Evolutionary conservation across 2,329 filamentous ascomycete genomes (phyloP).

Genomic region (Macrophomina phaseolina): DNA sequence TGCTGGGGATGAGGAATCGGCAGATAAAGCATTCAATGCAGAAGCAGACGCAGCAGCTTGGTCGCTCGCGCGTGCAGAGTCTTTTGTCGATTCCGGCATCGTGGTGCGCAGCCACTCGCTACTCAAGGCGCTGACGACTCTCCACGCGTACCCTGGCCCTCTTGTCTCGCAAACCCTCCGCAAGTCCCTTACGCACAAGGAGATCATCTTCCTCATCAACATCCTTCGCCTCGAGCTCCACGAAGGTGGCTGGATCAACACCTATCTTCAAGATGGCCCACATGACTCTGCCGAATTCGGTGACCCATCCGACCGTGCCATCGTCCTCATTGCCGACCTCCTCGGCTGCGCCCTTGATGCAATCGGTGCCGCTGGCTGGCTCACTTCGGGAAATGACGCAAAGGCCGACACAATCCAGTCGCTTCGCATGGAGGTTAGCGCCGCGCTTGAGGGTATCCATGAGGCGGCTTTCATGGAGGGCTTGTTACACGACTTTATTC

Average conservation of each 20-base stretch:
- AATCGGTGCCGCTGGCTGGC: conserved; percentile 75
- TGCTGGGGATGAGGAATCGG: conserved; percentile 30
- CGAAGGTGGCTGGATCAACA: conserved; percentile 76
- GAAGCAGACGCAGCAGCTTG: conserved; percentile 49
- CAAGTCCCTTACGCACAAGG: conserved; percentile 66
- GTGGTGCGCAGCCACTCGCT: conserved; percentile 68
- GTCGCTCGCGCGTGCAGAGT: conserved; percentile 71
- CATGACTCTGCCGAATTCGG: conserved; percentile 47
- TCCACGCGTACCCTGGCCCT: conserved; percentile 66
- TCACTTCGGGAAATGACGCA: conserved; percentile 59
- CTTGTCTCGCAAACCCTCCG: conserved; percentile 69
- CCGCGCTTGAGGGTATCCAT: conserved; percentile 73
- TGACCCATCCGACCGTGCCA: conserved; percentile 68
- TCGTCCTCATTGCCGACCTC: conserved; percentile 73
- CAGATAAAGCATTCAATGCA: conserved; percentile 44
- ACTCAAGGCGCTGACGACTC: conserved; percentile 71
- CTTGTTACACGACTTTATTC: conserved; percentile 69
- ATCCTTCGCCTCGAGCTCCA: conserved; percentile 75
- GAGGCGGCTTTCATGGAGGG: conserved; percentile 70
- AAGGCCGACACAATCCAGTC: conserved; percentile 68
- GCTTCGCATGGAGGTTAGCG: conserved; percentile 71
- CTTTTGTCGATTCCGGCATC: conserved; percentile 69
- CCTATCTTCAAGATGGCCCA: conserved; percentile 67
- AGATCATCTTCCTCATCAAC: conserved; percentile 74
- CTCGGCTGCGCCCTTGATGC: conserved; percentile 77